Base-by-base conservation (phyloP, 2,329 filamentous ascomycete genomes). In the Hypoxylon sp. region DNA sequence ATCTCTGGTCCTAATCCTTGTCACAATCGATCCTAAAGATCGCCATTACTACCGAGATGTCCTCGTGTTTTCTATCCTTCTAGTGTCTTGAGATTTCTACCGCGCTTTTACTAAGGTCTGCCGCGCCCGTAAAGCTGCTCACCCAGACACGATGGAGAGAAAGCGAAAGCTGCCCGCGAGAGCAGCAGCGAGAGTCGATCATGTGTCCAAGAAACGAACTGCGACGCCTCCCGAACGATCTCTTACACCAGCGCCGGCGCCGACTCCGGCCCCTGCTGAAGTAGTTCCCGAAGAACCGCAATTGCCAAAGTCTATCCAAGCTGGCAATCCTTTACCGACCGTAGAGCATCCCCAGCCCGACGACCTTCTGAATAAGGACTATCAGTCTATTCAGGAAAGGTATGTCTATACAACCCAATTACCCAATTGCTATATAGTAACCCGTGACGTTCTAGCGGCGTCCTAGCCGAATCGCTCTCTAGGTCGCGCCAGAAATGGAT, bases 401-500 rank as follows among this genome's bases (percentile, higher is more conserved):
- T 91, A 80, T 71, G 76, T 67, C 70, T 62, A 39, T 46, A 37
- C 15, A 32, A 24, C 53, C 21, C 32, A 21, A 27, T 56, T 35
- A 24, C 42, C 21, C 24, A 44, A 24, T 24, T 46, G 5, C 13
- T 42, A 17, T 46, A 37, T 65, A 62, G 73, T 77, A 59, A 78
- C 67, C 59, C 67, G 39, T 56, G 71, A 53, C 13, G 11, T 63
- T 69, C 55, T 74, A 93, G 93, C 79, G 92, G 91, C 72, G 91
- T 95, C 19, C 83, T 95, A 64, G 85, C 87, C 74, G 91, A 94
- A 72, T 93, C 92, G 1, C 84, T 96, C 27, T 82, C 87, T 54
- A 87, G 92, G 75, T 96, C 93, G 74, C 89, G 92, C 65, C 85
- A 90, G 63, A 88, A 87, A 85, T 94, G 91, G 91, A 86, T 91